A percentile compares a stretch with the other conserved stretches of the same genome.
phyloP scores from a whole-genome alignment of 2,329 filamentous ascomycete species.

The Xylariaceae sp. region DNA sequence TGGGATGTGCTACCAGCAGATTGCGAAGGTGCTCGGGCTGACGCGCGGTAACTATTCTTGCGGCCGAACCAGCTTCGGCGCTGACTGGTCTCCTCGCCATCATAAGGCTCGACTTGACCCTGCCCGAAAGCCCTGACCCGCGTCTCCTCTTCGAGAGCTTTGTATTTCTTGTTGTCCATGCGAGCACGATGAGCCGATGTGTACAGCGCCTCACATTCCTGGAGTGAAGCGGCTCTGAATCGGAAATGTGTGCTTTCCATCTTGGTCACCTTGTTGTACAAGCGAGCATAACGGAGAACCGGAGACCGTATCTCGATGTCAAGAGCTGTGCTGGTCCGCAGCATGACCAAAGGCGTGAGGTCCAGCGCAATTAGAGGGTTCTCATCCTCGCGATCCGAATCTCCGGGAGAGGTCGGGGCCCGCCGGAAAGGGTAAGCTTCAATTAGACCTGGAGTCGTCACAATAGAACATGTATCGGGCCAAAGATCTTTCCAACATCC shows the following conservation, averaged over 20 bases:
- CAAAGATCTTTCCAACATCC: slow-evolving; percentile 56
- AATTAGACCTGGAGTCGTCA: slow-evolving; percentile 53
- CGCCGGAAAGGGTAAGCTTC: slow-evolving; percentile 47
- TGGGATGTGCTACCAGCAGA: slow-evolving; percentile 66
- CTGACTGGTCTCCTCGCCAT: slow-evolving; percentile 43
- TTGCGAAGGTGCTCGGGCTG: slow-evolving; percentile 54
- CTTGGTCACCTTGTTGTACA: slow-evolving; percentile 62
- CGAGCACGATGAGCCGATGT: slow-evolving; percentile 80
- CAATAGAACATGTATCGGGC: slow-evolving; percentile 47
- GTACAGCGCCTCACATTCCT: slow-evolving; percentile 79
- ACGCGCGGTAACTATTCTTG: slow-evolving; percentile 60
- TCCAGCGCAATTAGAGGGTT: slow-evolving; percentile 63
- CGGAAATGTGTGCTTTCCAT: slow-evolving; percentile 71
- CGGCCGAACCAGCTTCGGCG: slow-evolving; percentile 56
- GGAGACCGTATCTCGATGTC: slow-evolving; percentile 93
- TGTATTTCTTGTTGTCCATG: slow-evolving; percentile 89
- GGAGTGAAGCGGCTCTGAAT: slow-evolving; percentile 72
- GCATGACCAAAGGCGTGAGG: slow-evolving; percentile 83
- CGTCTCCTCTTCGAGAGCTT: slow-evolving; percentile 58
- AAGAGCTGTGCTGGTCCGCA: slow-evolving; percentile 83
- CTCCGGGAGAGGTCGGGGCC: slow-evolving; percentile 33
- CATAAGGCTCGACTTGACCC: slow-evolving; percentile 43
- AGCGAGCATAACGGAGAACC: slow-evolving; percentile 51
- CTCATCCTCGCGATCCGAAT: slow-evolving; percentile 33
- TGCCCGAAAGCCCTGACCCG: slow-evolving; percentile 67